Percentiles rank a stretch among this genome's conserved stretches.
Evolutionary conservation across 2,329 filamentous ascomycete species (phyloP).

Genomic region (Aulographum hederae): DNA sequence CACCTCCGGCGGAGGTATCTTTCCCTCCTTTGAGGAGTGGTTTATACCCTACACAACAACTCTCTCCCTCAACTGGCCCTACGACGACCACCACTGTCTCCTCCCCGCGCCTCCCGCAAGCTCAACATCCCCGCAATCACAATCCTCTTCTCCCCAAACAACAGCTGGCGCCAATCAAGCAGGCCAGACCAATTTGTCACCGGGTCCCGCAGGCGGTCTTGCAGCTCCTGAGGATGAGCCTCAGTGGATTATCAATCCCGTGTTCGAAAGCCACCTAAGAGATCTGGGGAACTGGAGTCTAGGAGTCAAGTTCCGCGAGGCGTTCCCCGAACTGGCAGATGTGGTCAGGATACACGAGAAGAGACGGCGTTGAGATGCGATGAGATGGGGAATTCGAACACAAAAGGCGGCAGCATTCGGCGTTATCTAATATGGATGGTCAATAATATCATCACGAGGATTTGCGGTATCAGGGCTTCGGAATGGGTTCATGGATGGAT

Average conservation of each 20-base stretch:
- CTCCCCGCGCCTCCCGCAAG: slow-evolving; percentile 21
- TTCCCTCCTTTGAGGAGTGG: slow-evolving; percentile 57
- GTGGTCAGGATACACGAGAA: slow-evolving; percentile 8
- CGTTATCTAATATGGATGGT: too few species aligned
- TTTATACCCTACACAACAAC: slow-evolving; percentile 68
- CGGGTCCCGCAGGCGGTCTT: too few species aligned
- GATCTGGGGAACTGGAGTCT: slow-evolving; percentile 68
- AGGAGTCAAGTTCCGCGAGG: slow-evolving; percentile 46
- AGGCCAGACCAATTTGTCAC: neutral
- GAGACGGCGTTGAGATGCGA: too few species aligned
- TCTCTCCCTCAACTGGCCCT: slow-evolving; percentile 68
- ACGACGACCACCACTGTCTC: slow-evolving; percentile 54
- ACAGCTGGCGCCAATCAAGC: neutral
- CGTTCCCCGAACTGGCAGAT: slow-evolving; percentile 38
- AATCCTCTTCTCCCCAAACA: slow-evolving; percentile 9
- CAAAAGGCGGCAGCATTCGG: too few species aligned
- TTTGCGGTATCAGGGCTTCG: too few species aligned
- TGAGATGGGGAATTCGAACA: too few species aligned
- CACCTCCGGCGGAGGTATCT: neutral
- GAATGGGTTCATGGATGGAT: too few species aligned
- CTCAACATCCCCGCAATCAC: slow-evolving; percentile 9
- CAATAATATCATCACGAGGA: too few species aligned
- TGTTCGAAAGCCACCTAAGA: slow-evolving; percentile 65
- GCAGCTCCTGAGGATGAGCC: slow-evolving; percentile 24
- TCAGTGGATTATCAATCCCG: slow-evolving; percentile 65